Evolutionary conservation across 148 eudicot genomes (phyloP), one percentile per base, ranked within the genome.

Genomic region (Persicaria tinctoria): DNA sequence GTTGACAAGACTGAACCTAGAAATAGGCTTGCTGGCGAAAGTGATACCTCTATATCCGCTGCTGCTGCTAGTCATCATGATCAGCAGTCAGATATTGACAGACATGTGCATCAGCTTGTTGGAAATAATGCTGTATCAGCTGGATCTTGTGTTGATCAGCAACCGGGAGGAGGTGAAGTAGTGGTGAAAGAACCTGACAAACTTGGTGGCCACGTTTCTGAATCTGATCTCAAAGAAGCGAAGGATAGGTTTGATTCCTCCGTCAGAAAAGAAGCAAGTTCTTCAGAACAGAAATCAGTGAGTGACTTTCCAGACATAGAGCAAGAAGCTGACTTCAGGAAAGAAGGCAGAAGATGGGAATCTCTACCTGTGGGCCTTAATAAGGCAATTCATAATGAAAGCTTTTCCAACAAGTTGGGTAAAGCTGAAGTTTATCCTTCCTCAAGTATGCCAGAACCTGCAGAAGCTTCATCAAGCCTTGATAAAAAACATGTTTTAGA

Each of bases 371-470:
- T 76, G 66, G 76, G 78, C 50, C 12, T 68, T 55, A 80, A 73
- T 74, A 78, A 73, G 75, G 77, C 53, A 4, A 74, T 73, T 23
- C 73, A 78, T 74, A 68, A 74, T 47, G 80, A 62, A 27, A 72
- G 38, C 78, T 79, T 77, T 4, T 79, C 80, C 4, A 79, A 83
- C 64, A 77, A 47, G 73, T 75, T 78, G 38, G 80, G 44, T 72
- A 51, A 79, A 60, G 12, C 66, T 49, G 81, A 73, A 64, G 76
- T 66, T 62, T 76, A 80, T 79, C 78, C 85, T 74, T 75, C 68
- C 71, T 72, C 77, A 8, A 46, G 44, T 51, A 59, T 49, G 64
- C 83, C 73, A 54, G 81, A 82, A 48, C 79, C 76, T 51, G 68
- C 18, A n/a, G 77, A 80, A 66, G 5, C 50, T 13, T 62, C 79